Base-by-base conservation (phyloP, 371 early-diverging fungal species). In the Rhizopus arrhizus region DNA sequence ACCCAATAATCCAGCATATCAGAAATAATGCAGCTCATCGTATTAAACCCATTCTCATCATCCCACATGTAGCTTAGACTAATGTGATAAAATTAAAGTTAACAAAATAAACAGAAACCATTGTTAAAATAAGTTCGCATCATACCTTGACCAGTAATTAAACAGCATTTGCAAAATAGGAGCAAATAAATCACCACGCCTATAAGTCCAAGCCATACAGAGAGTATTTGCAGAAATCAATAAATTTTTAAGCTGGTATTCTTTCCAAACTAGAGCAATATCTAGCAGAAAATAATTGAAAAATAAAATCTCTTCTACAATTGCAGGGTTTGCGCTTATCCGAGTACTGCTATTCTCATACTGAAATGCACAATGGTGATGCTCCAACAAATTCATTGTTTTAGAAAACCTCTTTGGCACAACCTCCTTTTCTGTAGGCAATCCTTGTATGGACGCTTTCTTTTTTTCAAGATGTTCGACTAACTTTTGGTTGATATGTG, bases 71-170 rank as follows among this genome's bases (percentile, higher is more conserved):
- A 61, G 9, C 53, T 52, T 29, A 52, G 13, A 12, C 61, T 61
- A 61, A n/a, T 29, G 11, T 15, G 9, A 53, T 29, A 38, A 9
- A 28, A 46, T 2, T 7, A 13, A 13, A 6, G 5, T 15, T 46
- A 4, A 12, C 33, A 53, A 13, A 13, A 15, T 38, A 53, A 11
- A 13, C 10, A 4, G 22, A 34, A 12, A 8, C 8, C 5, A 35
- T 10, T 43, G 16, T 36, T 4, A 32, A 9, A 42, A 22, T 22
- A 22, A 22, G 22, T 22, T 22, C 22, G 22, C 22, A 22, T 22
- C 28, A 42, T 65, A 77, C 77, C 62, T 60, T 41, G 58, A 43
- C 62, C 72, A 71, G 53, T 62, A 71, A 11, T 64, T 59, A 29
- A 53, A 61, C 9, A 77, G 6, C 11, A 77, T 41, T 16, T 64